phyloP scores from a whole-genome alignment of 495 filamentous ascomycete genomes.

The Lepidopterella palustris region DNA sequence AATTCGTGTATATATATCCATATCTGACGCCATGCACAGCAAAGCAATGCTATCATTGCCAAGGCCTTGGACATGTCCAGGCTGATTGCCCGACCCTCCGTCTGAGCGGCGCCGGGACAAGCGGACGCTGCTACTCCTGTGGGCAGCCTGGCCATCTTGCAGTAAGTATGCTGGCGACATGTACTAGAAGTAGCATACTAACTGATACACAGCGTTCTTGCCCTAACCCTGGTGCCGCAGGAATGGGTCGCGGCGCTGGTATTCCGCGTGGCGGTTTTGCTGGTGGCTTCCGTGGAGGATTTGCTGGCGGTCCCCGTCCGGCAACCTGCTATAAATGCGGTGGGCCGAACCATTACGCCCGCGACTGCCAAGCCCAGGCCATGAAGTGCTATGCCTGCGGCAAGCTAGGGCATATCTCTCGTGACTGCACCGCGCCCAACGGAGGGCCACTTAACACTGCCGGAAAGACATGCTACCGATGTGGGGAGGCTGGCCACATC shows the following conservation, averaged over 20 bases:
- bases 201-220: conserved; percentile 62
- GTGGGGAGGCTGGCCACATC: conserved; percentile 91
- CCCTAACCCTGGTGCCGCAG: conserved; percentile 57
- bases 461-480: conserved; percentile 98
- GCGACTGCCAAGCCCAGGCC: conserved; percentile 97
- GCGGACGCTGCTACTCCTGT: conserved; percentile 93
- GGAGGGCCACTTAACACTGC: conserved; percentile 91
- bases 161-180: conserved; percentile 40
- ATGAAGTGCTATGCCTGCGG: conserved; percentile 99
- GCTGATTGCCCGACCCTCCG: conserved; percentile 97
- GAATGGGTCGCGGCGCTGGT: conserved; percentile 57
- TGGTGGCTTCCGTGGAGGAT: conserved; percentile 64
- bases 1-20: conserved; percentile 7
- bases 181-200: neutral
- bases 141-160: conserved; percentile 86
- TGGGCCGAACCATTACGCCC: conserved; percentile 96
- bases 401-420: conserved; percentile 95
- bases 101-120: conserved; percentile 69
- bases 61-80: conserved; percentile 96
- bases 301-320: conserved; percentile 61
- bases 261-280: conserved; percentile 64
- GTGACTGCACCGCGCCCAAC: conserved; percentile 96
- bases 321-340: conserved; percentile 99
- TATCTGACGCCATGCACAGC: conserved; percentile 44
- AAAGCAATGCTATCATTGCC: conserved; percentile 99